Evolutionary conservation across 768 basidiomycete species (phyloP).

Genomic region (Auricularia sp.): DNA sequence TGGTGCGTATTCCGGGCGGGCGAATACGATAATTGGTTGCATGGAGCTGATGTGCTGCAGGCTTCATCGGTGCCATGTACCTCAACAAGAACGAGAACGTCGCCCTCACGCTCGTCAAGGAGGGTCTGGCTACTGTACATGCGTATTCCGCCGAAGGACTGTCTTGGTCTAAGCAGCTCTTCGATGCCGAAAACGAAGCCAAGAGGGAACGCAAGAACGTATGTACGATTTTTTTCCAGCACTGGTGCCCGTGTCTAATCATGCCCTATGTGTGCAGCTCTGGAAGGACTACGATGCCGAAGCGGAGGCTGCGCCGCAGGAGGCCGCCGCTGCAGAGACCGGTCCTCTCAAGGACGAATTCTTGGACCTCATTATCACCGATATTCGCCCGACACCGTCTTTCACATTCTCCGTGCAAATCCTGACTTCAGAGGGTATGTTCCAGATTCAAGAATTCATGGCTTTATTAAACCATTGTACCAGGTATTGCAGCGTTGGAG

Average conservation of each 20-base stretch:
- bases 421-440: constrained; percentile 77
- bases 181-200: constrained; percentile 83
- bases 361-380: constrained; percentile 85
- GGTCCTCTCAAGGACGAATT: constrained; percentile 66
- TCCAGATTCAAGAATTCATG: not conserved
- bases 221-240: constrained; percentile 19
- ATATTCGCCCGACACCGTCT: constrained; percentile 62
- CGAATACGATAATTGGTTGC: too few relatives aligned
- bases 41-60: not conserved
- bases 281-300: constrained; percentile 81
- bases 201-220: constrained; percentile 74
- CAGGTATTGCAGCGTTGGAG: constrained; percentile 86
- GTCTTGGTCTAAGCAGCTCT: constrained; percentile 69
- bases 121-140: constrained; percentile 85
- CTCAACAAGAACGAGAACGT: constrained; percentile 79
- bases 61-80: constrained; percentile 86
- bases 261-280: constrained; percentile 38
- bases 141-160: constrained; percentile 77
- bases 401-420: constrained; percentile 90
- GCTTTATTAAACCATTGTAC: not conserved
- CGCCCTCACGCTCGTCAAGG: constrained; percentile 71
- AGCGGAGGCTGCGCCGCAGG: constrained; percentile 39
- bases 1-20: constrained; percentile 19
- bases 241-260: not conserved
- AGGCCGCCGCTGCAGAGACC: constrained; percentile 28